These are phyloP conservation scores for Nakazawaea ernobii DNA, from an alignment of 805 yeast genomes.

Conservation along the genomic window DNA sequence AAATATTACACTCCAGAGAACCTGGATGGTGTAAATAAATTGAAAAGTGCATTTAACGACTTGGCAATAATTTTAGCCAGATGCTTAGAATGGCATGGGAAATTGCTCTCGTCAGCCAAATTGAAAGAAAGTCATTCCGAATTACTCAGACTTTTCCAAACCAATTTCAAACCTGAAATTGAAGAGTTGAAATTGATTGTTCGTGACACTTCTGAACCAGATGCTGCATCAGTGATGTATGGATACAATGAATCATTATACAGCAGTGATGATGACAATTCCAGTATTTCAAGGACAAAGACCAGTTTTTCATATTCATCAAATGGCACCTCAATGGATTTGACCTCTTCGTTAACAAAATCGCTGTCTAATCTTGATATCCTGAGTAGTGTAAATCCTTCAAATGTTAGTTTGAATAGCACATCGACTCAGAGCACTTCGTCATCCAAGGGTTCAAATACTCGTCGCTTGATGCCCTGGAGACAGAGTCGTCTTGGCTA, in stretches of 20 bases:
- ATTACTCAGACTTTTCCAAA: slow-evolving; percentile 54
- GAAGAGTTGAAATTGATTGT: slow-evolving; percentile 26
- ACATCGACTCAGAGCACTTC: not conserved
- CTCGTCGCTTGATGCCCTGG: not conserved
- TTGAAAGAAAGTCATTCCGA: slow-evolving; percentile 64
- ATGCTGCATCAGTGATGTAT: not conserved
- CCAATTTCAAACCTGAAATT: slow-evolving; percentile 68
- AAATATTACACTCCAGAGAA: slow-evolving; percentile 21
- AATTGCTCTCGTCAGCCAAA: slow-evolving; percentile 43
- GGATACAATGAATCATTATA: slow-evolving; percentile 10
- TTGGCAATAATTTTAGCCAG: slow-evolving; percentile 59
- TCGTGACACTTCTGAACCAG: slow-evolving; percentile 9
- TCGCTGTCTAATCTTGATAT: not conserved
- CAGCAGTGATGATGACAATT: slow-evolving; percentile 15
- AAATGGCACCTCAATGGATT: not conserved
- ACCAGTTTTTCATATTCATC: slow-evolving; percentile 8
- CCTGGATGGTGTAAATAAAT: slow-evolving; percentile 20
- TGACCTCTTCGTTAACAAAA: not conserved
- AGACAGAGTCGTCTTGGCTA: not conserved
- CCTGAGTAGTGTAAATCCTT: not conserved
- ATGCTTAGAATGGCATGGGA: slow-evolving; percentile 65
- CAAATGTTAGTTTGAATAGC: not conserved
- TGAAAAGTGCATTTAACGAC: slow-evolving; percentile 56
- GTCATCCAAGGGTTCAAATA: not conserved
- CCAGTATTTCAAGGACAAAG: slow-evolving; percentile 21